Evolutionary conservation across 1,284 basidiomycete species (phyloP), one percentile per base, ranked within the genome.

Genomic region (Boletus semigastroideus): DNA sequence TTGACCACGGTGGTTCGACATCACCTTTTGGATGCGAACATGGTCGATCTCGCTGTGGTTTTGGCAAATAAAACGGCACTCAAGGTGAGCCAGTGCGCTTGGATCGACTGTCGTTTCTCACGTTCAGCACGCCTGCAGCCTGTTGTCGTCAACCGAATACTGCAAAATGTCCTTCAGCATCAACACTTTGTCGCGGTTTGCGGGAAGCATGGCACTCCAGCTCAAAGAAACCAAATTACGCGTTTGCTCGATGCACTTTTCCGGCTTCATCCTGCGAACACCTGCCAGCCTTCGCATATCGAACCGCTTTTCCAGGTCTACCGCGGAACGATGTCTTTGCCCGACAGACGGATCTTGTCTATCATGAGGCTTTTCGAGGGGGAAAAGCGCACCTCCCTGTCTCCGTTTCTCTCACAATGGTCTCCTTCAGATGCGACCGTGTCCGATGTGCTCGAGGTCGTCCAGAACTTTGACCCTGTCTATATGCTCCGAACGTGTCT

Each of bases 221-320:
- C 63, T 4, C 61, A 70, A 28, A 73, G 81, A 30, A 72, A 78
- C 22, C 68, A 72, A 2, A 68, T 90, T 34, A 70, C 86, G 27
- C 62, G 72, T 34, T 69, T 91, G 1, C 69, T 94, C 2, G 76
- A 83, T 49, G 69, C 71, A 1, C 74, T 95, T 4, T 95, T 94
- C 73, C 68, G 79, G 50, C 76, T 86, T 13, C 84, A 92, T 61
- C 87, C 92, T 0, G 72, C 77, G 17, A 91, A 91, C 59, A 87
- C 92, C 1, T 92, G 90, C 61, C 92, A 94, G 64, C 78, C 86
- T 9, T 86, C 83, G 10, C 90, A 94, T 58, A 71, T 95, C 45
- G 83, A 89, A 48, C 89, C 91, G 1, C 74, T 96, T 27, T 70
- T 90, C 30, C 72, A 71, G 8, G 71, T 94, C 1, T 97, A 97